Evolutionary conservation across 495 filamentous ascomycete genomes (phyloP), one percentile per base, ranked within the genome.

Genomic region (Extremus antarcticus): DNA sequence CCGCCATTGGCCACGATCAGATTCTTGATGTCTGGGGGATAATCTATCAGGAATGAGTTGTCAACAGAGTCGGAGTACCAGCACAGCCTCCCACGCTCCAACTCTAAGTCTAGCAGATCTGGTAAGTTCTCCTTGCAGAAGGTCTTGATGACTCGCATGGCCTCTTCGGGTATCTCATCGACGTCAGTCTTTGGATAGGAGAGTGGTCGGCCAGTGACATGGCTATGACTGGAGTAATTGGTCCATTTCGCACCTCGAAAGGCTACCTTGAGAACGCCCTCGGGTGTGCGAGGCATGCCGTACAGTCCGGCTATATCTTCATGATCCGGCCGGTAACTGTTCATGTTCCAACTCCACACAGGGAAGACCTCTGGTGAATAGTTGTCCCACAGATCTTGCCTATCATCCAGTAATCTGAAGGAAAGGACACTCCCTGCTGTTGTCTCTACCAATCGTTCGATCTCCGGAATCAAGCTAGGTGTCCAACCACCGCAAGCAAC

Each of bases 11-110:
- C 54, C 3, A 79, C 71, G 2, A 81, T 59, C 7, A 76, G 69
- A 2, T 62, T 61, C 16, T 65, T 58, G 38, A 63, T 73, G 2
- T 65, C 62, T 0, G 79, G 79, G 19, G 79, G 72, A 49, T 71
- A 76, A 52, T 80, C 78, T 11, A 82, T 74, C 40, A 79, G 68
- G 54, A 75, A 80, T 17, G 80, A 72, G 24, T 75, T 75, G 60
- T 80, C 77, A 23, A 68, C 71, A 21, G 73, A 76, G 59, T 80
- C 78, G 16, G 73, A 74, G 64, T 75, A 79, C 78, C 78, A 83
- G 56, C 78, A 83, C 22, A 82, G 60, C 22, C 62, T 68, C 48
- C 69, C 70, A 29, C 68, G 57, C 17, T 78, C 71, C 19, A 80
- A 59, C 15, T 74, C 75, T n/a, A 75, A 60, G 22, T 76, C 69